Evolutionary conservation across 805 yeast genomes (phyloP).

Genomic region (Jamesozyma lodderae): DNA sequence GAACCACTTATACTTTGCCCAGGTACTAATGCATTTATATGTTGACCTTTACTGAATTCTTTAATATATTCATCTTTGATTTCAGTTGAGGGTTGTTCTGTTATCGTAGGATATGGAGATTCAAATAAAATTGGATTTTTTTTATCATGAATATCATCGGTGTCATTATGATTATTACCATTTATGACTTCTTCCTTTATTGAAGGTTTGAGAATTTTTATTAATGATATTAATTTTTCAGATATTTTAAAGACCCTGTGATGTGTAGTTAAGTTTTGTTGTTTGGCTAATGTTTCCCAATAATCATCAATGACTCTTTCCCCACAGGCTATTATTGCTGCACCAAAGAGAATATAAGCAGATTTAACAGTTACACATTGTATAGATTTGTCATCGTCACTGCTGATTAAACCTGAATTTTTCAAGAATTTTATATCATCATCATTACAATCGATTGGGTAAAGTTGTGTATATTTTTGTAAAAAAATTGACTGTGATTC

Average conservation of each 20-base stretch:
- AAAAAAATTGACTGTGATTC: constrained; percentile 37
- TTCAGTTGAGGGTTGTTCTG: constrained; percentile 24
- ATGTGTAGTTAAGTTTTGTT: constrained; percentile 37
- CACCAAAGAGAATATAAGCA: constrained; percentile 43
- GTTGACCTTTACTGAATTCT: constrained; percentile 21
- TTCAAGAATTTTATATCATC: constrained; percentile 33
- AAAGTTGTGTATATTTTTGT: constrained; percentile 31
- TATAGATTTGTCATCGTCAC: constrained; percentile 5
- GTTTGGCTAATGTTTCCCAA: constrained; percentile 39
- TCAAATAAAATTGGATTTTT: constrained; percentile 8
- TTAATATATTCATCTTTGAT: constrained; percentile 18
- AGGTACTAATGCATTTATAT: constrained; percentile 18
- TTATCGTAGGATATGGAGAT: constrained; percentile 18
- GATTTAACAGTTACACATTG: constrained; percentile 35
- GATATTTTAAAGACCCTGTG: constrained; percentile 35
- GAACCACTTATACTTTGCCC: constrained; percentile 28
- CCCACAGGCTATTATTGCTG: constrained; percentile 40
- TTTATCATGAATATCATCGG: constrained; percentile 1
- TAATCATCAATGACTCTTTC: constrained; percentile 45
- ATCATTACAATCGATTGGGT: constrained; percentile 30
- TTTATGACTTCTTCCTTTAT: background rate
- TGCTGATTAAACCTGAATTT: constrained; percentile 21
- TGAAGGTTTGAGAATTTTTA: constrained; percentile 12
- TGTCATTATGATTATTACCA: background rate
- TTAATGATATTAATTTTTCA: constrained; percentile 8